Conservation (phyloP, 208 protist genomes). For the Baffinella frigidus region DNA sequence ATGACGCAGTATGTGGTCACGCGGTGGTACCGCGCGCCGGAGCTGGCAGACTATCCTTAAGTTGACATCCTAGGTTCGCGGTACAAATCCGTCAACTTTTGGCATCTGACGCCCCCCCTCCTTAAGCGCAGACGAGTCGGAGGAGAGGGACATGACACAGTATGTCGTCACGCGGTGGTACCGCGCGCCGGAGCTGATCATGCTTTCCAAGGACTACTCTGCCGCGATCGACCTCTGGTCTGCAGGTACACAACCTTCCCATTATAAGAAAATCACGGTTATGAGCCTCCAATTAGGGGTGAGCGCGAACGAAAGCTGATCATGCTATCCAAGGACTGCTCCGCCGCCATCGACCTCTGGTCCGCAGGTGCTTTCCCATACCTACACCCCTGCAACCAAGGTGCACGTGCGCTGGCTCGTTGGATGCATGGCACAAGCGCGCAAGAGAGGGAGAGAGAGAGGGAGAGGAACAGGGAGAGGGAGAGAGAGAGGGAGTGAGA, state of each 20-base stretch:
- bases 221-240: conserved; percentile 54
- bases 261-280: too few species aligned
- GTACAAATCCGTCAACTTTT: too few species aligned
- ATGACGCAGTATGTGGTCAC: conserved; percentile 62
- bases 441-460: neutral
- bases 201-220: conserved; percentile 63
- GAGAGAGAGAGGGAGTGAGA: neutral
- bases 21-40: conserved; percentile 43
- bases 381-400: too few species aligned
- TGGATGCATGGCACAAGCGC: too few species aligned
- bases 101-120: too few species aligned
- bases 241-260: too few species aligned
- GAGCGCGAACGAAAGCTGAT: too few species aligned
- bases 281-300: too few species aligned
- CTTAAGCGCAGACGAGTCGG: conserved; percentile 18
- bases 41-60: too few species aligned
- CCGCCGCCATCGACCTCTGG: conserved; percentile 36
- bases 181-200: conserved; percentile 41
- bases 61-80: too few species aligned
- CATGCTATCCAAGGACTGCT: conserved; percentile 65
- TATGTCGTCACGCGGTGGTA: conserved; percentile 62
- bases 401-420: too few species aligned
- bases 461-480: neutral
- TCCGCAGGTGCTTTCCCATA: too few species aligned
- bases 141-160: conserved; percentile 57